These are phyloP conservation scores for Saksenaea oblongispora DNA, from an alignment of 371 early-diverging fungal genomes.

Conservation along the genomic window DNA sequence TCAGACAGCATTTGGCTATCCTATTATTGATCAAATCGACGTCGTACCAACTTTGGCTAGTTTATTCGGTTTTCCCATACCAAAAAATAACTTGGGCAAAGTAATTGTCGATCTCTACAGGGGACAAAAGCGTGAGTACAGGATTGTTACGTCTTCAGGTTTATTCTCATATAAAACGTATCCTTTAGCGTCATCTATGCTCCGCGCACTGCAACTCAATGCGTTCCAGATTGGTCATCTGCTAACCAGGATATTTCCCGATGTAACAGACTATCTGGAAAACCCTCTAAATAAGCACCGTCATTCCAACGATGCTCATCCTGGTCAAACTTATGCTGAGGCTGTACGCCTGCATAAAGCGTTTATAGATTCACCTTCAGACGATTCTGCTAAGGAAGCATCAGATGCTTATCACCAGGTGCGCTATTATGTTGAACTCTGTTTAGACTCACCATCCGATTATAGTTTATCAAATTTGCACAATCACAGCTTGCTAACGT, in stretches of 20 bases:
- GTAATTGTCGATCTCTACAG: constrained; percentile 69
- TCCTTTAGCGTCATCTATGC: constrained; percentile 28
- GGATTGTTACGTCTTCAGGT: not conserved
- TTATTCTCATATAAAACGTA: not conserved
- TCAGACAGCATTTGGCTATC: constrained; percentile 17
- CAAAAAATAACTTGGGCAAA: constrained; percentile 88
- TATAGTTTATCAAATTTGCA: constrained; percentile 48
- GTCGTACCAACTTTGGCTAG: constrained; percentile 86
- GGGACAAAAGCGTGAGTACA: constrained; percentile 21
- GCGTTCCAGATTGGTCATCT: constrained; percentile 61
- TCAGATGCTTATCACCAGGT: constrained; percentile 41
- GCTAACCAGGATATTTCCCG: constrained; percentile 13
- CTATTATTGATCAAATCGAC: constrained; percentile 80
- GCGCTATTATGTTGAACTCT: not conserved
- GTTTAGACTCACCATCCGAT: not conserved
- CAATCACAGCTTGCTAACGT: constrained; percentile 49
- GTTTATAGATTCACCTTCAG: not conserved
- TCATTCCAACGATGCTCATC: not conserved
- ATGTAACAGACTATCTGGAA: constrained; percentile 11
- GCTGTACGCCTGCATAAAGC: constrained; percentile 20
- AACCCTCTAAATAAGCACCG: constrained; percentile 2
- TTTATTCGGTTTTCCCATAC: constrained; percentile 86
- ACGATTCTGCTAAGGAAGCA: constrained; percentile 8
- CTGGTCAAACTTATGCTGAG: constrained; percentile 11
- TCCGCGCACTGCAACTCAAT: constrained; percentile 60